Evolutionary conservation across 768 basidiomycete species (phyloP).

Genomic region (Candolleomyces aberdarensis): DNA sequence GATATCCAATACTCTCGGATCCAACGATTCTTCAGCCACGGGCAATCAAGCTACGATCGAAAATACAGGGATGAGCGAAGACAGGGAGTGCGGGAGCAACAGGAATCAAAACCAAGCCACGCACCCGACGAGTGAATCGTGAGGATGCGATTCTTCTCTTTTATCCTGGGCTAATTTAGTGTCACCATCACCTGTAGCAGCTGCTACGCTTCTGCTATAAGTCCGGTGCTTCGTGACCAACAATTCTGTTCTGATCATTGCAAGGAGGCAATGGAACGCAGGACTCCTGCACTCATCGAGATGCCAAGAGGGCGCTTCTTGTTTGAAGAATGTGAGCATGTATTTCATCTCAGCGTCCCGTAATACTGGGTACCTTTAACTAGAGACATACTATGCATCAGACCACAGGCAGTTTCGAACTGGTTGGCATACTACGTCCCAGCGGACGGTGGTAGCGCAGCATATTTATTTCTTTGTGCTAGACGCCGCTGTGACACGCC

Average conservation of each 20-base stretch:
- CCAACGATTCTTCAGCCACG: neutral
- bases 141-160: neutral
- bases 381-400: too few species aligned
- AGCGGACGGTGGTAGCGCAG: slow-evolving; percentile 10
- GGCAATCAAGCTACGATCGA: too few species aligned
- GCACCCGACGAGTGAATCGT: neutral
- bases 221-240: neutral
- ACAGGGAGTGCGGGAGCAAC: too few species aligned
- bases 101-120: too few species aligned
- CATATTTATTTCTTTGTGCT: slow-evolving; percentile 15
- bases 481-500: neutral
- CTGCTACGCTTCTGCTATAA: slow-evolving; percentile 26
- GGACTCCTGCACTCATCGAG: slow-evolving; percentile 22
- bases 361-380: too few species aligned
- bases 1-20: neutral
- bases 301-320: slow-evolving; percentile 23
- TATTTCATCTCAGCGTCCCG: neutral
- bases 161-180: too few species aligned
- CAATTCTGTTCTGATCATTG: slow-evolving; percentile 20
- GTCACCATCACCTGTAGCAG: slow-evolving; percentile 15
- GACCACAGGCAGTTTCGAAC: too few species aligned
- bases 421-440: slow-evolving; percentile 1
- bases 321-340: slow-evolving; percentile 17
- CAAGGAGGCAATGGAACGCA: neutral
- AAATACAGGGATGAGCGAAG: too few species aligned